Percentiles rank a stretch among this genome's conserved stretches.
These are phyloP conservation scores for Pholiota microspora DNA, from an alignment of 768 basidiomycete species.

Conservation along the genomic window DNA sequence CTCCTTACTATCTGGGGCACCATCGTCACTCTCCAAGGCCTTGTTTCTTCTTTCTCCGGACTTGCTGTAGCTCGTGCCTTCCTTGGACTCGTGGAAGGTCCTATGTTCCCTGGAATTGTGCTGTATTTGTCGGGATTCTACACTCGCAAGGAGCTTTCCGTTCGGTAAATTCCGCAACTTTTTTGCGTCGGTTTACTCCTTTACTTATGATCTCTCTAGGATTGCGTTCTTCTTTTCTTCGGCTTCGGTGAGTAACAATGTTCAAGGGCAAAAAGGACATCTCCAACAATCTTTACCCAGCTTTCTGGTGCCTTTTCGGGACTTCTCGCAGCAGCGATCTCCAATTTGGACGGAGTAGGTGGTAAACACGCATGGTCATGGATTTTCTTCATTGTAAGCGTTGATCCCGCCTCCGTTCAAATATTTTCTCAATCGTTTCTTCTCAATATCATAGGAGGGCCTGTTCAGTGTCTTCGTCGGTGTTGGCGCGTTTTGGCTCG, in stretches of 20 bases:
- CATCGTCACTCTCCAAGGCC: slow-evolving; percentile 33
- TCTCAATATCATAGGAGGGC: slow-evolving; percentile 44
- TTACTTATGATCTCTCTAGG: slow-evolving; percentile 17
- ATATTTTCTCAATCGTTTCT: background rate
- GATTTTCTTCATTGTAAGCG: slow-evolving; percentile 51
- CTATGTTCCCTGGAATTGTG: slow-evolving; percentile 31
- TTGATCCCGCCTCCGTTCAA: background rate
- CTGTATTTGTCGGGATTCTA: slow-evolving; percentile 38
- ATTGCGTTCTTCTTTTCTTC: slow-evolving; percentile 37
- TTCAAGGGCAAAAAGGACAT: background rate
- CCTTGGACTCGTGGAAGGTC: slow-evolving; percentile 51
- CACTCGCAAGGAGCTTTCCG: slow-evolving; percentile 21
- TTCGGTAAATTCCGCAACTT: background rate
- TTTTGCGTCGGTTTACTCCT: background rate
- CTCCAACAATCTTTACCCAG: slow-evolving; percentile 15
- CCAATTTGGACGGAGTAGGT: slow-evolving; percentile 48
- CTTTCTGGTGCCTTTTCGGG: slow-evolving; percentile 64
- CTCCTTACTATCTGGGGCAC: slow-evolving; percentile 53
- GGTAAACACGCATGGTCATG: slow-evolving; percentile 60
- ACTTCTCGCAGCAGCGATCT: slow-evolving; percentile 58
- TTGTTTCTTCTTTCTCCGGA: slow-evolving; percentile 41
- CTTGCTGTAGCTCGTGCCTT: slow-evolving; percentile 49
- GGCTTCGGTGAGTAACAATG: slow-evolving; percentile 26
- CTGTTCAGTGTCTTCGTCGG: slow-evolving; percentile 50
- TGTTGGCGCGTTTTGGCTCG: slow-evolving; percentile 35